A percentile compares a stretch with the other conserved stretches of the same genome.
Evolutionary conservation across 495 filamentous ascomycete genomes (phyloP).

Genomic region (Darksidea phi): DNA sequence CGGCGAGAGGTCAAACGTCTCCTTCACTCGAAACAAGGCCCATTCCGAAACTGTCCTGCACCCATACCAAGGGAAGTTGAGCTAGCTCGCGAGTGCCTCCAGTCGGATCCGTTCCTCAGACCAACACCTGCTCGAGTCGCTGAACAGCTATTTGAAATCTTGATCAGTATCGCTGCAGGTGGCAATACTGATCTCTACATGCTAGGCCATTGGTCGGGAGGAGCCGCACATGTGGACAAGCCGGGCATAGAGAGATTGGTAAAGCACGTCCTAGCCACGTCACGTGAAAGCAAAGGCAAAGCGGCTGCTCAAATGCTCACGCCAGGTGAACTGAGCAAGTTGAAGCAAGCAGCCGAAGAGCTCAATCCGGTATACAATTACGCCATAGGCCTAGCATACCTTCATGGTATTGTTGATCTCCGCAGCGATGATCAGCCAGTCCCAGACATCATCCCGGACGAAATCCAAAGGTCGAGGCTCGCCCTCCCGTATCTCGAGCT

Average conservation of each 20-base stretch:
- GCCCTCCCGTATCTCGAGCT: neutral
- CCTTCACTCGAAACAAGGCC: neutral
- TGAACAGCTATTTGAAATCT: neutral
- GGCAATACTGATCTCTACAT: neutral
- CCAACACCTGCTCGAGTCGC: neutral
- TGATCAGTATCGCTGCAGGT: neutral
- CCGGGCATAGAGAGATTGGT: neutral
- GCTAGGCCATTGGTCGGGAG: neutral
- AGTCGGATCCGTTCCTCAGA: constrained; percentile 1
- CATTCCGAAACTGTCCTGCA: neutral
- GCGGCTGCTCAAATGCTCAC: neutral
- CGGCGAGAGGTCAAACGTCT: constrained; percentile 2
- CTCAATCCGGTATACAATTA: neutral
- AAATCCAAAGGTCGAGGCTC: neutral
- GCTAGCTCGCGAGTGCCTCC: neutral
- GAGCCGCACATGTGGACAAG: neutral
- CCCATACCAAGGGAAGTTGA: constrained; percentile 1
- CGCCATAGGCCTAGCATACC: neutral
- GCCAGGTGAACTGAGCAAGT: neutral
- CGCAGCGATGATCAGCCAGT: neutral
- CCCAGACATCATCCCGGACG: neutral
- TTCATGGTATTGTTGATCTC: neutral
- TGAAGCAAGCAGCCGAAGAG: constrained; percentile 2
- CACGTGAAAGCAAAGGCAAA: neutral
- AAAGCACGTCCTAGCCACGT: neutral